Base-by-base conservation (phyloP, 2,329 filamentous ascomycete species). In the Fusarium oligoseptatum region DNA sequence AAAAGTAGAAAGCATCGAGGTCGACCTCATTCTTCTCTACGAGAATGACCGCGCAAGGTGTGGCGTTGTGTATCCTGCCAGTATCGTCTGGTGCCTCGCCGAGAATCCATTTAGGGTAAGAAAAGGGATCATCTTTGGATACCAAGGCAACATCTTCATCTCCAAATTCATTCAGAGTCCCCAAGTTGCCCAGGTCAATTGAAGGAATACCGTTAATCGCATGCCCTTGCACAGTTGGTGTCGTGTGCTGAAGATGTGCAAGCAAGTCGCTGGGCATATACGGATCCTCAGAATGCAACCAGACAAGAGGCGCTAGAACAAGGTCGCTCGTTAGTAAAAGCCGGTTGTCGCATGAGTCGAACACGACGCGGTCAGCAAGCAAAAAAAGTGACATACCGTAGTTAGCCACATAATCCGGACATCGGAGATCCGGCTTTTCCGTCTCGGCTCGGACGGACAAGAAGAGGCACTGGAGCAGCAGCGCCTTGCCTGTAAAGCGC, bases 1-100 rank as follows among this genome's bases (percentile, higher is more conserved):
- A 82, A 43, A 82, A 82, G 65, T 79, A 82, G 11, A 82, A 82
- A 0, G 79, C 81, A 36, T 81, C 81, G 1, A 81, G 9, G 7
- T 82, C 79, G 1, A 71, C 32, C 7, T 76, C 43, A 36, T 63
- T 70, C 63, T 78, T 80, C 15, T 81, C 77, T 0, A 82, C 80
- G 10, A 82, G 39, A 22, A 82, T 75, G 3, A 82, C 79, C 2
- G 79, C 79, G 41, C 79, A 81, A 0, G 81, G 73, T 4, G 80
- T 80, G 2, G 80, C 68, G 32, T 79, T 71, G 45, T 70, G 72
- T 20, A 80, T 77, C 9, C 36, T 50, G 6, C 78, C 78, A 3
- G 66, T 22, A 6, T 29, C 55, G 24, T 80, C 78, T 3, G 78
- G 78, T 4, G 69, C 69, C 41, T 79, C 77, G 1, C 81, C 81